Evolutionary conservation across 225 moss, liverwort and hornwort genomes (phyloP).

Genomic region (Straminergon stramineum): DNA sequence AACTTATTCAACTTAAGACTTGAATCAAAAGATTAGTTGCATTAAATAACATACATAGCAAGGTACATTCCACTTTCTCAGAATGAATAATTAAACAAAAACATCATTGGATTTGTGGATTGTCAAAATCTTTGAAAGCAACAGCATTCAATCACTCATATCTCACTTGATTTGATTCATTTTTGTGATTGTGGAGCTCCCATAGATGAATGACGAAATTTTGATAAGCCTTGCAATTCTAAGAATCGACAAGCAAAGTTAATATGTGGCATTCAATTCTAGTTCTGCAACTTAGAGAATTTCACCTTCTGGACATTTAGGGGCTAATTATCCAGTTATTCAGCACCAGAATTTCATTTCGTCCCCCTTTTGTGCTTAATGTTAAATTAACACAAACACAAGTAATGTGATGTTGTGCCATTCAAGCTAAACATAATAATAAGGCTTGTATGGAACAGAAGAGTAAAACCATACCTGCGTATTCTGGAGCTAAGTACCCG

Average conservation of each 20-base stretch:
- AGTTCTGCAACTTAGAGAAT: not conserved
- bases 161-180: not conserved
- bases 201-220: not conserved
- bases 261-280: not conserved
- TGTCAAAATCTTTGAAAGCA: not conserved
- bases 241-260: not conserved
- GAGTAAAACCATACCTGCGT: conserved; percentile 41
- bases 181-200: not conserved
- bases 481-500: conserved; percentile 94
- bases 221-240: too few species aligned
- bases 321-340: too few species aligned
- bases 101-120: not conserved
- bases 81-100: not conserved
- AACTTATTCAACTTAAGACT: not conserved
- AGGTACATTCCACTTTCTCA: not conserved
- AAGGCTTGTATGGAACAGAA: not conserved
- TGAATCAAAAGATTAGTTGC: not conserved
- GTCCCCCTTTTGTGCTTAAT: not conserved
- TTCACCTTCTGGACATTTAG: not conserved
- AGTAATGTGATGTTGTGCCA: not conserved
- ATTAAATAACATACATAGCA: not conserved
- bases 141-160: not conserved
- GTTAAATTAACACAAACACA: too few species aligned
- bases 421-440: not conserved
- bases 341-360: not conserved